Evolutionary conservation across 192 early-diverging fungal species (phyloP).

Genomic region (Backusella luteola): DNA sequence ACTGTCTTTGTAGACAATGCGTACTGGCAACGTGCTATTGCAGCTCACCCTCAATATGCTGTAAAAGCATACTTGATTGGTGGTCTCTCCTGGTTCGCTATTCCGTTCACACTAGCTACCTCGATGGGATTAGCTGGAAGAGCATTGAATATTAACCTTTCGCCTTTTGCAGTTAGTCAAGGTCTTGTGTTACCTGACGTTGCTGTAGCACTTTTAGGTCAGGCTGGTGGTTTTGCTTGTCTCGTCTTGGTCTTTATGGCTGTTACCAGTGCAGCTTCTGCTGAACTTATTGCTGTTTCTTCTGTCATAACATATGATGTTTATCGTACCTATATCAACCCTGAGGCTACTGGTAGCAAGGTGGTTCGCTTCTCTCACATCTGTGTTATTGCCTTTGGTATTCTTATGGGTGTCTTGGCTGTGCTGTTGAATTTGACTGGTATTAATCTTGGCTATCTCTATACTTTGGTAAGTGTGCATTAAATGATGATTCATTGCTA

Average conservation of each 20-base stretch:
- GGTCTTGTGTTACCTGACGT: constrained; percentile 67
- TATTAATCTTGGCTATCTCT: constrained; percentile 66
- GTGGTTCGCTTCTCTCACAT: constrained; percentile 56
- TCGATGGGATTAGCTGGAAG: constrained; percentile 69
- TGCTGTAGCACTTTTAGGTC: constrained; percentile 60
- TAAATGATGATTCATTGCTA: background rate
- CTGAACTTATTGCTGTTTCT: constrained; percentile 73
- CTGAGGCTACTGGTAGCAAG: constrained; percentile 58
- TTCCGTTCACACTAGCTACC: constrained; percentile 72
- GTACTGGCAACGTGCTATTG: constrained; percentile 77
- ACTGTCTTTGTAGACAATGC: constrained; percentile 74
- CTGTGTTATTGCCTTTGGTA: constrained; percentile 57
- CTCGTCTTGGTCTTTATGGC: constrained; percentile 75
- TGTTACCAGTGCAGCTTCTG: constrained; percentile 69
- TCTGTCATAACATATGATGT: constrained; percentile 73
- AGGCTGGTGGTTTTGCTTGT: constrained; percentile 62
- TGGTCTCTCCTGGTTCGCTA: constrained; percentile 78
- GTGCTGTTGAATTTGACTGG: constrained; percentile 61
- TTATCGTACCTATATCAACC: constrained; percentile 70
- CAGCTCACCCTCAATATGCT: constrained; percentile 61
- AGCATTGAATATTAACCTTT: constrained; percentile 58
- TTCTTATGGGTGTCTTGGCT: constrained; percentile 69
- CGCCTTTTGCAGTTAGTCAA: constrained; percentile 56
- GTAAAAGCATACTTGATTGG: constrained; percentile 71
- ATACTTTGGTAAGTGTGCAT: constrained; percentile 37